phyloP scores from a whole-genome alignment of 1,139 yeast species.

The Lodderomyces jiufengensis region DNA sequence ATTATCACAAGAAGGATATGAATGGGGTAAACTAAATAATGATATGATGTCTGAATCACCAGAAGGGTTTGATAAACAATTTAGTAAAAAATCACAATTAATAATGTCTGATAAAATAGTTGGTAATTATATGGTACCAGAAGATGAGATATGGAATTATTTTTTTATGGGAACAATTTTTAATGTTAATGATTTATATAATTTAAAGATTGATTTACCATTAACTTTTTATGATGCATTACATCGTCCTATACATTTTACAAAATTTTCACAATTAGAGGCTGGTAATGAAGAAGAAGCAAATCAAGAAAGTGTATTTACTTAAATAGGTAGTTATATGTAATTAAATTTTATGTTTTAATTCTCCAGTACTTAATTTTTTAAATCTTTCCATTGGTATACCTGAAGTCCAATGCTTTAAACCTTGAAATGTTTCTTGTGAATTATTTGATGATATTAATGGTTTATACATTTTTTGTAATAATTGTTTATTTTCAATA shows the following conservation, averaged over 20 bases:
- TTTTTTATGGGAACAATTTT: slow-evolving; percentile 86
- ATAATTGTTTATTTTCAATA: slow-evolving; percentile 56
- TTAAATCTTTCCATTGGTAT: slow-evolving; percentile 68
- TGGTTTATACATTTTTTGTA: slow-evolving; percentile 43
- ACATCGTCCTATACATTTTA: slow-evolving; percentile 88
- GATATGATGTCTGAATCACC: slow-evolving; percentile 56
- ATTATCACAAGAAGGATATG: slow-evolving; percentile 59
- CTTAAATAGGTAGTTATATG: slow-evolving; percentile 23
- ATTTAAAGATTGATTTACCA: slow-evolving; percentile 74
- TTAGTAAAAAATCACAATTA: slow-evolving; percentile 64
- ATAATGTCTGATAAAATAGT: slow-evolving; percentile 69
- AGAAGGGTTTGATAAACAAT: slow-evolving; percentile 58
- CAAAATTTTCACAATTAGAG: slow-evolving; percentile 67
- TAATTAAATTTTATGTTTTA: slow-evolving; percentile 53
- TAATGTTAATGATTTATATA: slow-evolving; percentile 58
- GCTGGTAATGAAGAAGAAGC: slow-evolving; percentile 56
- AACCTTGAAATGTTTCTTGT: slow-evolving; percentile 63
- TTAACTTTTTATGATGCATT: slow-evolving; percentile 75
- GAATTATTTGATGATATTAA: slow-evolving; percentile 51
- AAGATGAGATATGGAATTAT: slow-evolving; percentile 84
- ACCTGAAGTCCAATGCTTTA: slow-evolving; percentile 66
- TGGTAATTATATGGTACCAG: slow-evolving; percentile 88
- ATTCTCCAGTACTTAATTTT: slow-evolving; percentile 49
- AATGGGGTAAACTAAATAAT: slow-evolving; percentile 72
- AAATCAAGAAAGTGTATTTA: slow-evolving; percentile 69